Conservation (phyloP, 2,329 filamentous ascomycete species). For the Sclerotinia borealis region DNA sequence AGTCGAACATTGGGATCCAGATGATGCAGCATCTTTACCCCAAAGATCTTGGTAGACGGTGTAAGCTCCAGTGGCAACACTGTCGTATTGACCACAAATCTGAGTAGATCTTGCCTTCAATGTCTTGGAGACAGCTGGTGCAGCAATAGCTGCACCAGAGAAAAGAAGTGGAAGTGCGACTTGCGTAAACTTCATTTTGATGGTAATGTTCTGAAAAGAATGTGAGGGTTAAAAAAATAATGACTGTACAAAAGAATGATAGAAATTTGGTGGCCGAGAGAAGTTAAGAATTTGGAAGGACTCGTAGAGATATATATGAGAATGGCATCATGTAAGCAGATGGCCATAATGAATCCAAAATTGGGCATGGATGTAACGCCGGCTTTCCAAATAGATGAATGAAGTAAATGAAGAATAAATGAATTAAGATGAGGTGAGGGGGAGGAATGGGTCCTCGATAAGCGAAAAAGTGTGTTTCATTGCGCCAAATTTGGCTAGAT, state of each 20-base stretch:
- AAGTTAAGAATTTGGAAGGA: not conserved
- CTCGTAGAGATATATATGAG: not conserved
- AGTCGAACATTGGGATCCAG: conserved; percentile 34
- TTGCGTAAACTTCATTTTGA: conserved; percentile 15
- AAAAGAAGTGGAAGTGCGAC: conserved; percentile 13
- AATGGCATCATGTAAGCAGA: not conserved
- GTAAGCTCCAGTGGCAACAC: conserved; percentile 29
- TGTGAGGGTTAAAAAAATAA: not conserved
- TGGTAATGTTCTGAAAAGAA: not conserved
- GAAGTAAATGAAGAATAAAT: conserved; percentile 10
- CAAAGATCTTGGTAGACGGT: conserved; percentile 36
- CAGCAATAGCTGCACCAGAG: conserved; percentile 6
- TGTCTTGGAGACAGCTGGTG: not conserved
- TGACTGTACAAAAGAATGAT: conserved; percentile 1
- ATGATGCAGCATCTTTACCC: not conserved
- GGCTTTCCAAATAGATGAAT: not conserved
- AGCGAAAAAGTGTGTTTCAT: conserved; percentile 7
- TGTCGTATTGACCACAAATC: conserved; percentile 25
- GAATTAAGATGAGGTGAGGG: conserved; percentile 7
- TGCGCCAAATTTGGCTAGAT: not conserved
- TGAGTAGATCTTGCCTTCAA: not conserved
- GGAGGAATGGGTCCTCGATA: not conserved
- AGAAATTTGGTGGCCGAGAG: not conserved
- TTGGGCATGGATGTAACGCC: not conserved
- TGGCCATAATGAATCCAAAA: not conserved